phyloP scores from a whole-genome alignment of 1,284 basidiomycete species.

The Malassezia brasiliensis region DNA sequence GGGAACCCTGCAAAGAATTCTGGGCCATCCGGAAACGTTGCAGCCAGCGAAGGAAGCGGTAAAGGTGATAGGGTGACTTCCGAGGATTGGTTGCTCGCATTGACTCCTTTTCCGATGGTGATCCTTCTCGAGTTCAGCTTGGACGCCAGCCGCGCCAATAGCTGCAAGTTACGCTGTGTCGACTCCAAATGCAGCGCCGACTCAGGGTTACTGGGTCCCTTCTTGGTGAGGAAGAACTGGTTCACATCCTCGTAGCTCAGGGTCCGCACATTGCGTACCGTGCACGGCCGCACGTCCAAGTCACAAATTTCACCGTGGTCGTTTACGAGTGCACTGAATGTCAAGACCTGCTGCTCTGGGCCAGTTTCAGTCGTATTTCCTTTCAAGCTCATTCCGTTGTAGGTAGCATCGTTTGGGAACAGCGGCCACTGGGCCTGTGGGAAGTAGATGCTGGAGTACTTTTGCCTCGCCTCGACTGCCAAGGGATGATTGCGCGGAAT shows the following conservation, averaged over 20 bases:
- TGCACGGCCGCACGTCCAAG: slow-evolving; percentile 60
- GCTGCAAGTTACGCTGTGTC: not conserved
- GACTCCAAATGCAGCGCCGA: not conserved
- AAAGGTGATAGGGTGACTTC: slow-evolving; percentile 1
- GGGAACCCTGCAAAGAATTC: slow-evolving; percentile 31
- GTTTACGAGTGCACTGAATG: slow-evolving; percentile 66
- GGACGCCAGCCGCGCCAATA: slow-evolving; percentile 1
- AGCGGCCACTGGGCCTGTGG: slow-evolving; percentile 31
- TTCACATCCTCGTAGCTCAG: slow-evolving; percentile 63
- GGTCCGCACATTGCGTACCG: slow-evolving; percentile 61
- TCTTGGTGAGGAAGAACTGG: slow-evolving; percentile 2
- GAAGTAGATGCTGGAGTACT: slow-evolving; percentile 33
- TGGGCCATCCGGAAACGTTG: slow-evolving; percentile 1
- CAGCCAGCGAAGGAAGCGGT: slow-evolving; percentile 4
- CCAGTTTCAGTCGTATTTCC: not conserved
- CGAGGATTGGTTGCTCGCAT: not conserved
- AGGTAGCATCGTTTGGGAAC: slow-evolving; percentile 55
- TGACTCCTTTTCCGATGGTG: slow-evolving; percentile 3
- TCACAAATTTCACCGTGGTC: slow-evolving; percentile 61
- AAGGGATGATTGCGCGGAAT: slow-evolving; percentile 63
- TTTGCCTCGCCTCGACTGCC: slow-evolving; percentile 23
- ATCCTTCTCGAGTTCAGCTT: slow-evolving; percentile 1
- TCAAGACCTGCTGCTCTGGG: slow-evolving; percentile 53
- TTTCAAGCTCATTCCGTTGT: slow-evolving; percentile 6
- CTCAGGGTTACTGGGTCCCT: not conserved